Evolutionary conservation across 106 monocot species (phyloP).

Genomic region (Allium fistulosum): DNA sequence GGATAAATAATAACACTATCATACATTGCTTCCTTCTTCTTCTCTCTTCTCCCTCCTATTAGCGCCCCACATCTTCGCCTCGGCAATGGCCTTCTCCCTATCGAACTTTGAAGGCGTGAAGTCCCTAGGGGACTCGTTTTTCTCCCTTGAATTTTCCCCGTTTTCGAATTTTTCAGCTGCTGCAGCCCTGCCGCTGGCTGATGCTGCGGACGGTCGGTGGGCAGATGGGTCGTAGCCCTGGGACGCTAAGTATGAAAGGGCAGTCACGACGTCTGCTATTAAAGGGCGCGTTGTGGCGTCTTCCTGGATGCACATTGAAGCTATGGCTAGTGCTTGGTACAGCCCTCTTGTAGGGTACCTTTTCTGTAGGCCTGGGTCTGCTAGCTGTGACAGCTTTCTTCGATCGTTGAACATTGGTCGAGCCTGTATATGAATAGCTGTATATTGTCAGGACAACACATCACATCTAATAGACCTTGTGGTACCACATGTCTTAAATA

Average conservation of each 20-base stretch:
- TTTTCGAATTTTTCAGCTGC: slow-evolving; percentile 2
- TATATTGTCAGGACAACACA: background rate
- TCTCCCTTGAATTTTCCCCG: background rate
- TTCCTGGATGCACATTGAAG: slow-evolving; percentile 84
- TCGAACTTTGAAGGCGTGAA: slow-evolving; percentile 21
- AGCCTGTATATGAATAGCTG: slow-evolving; percentile 19
- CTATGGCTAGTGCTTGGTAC: slow-evolving; percentile 77
- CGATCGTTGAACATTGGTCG: slow-evolving; percentile 63
- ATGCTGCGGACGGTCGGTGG: slow-evolving; percentile 2
- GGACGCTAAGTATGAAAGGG: slow-evolving; percentile 59
- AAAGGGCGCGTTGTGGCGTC: slow-evolving; percentile 62
- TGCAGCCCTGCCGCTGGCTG: slow-evolving; percentile 8
- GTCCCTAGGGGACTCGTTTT: slow-evolving; percentile 2
- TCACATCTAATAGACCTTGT: too few species aligned
- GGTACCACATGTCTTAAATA: too few species aligned
- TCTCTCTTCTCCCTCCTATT: slow-evolving; percentile 51
- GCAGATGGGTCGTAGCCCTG: slow-evolving; percentile 46
- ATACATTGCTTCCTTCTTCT: background rate
- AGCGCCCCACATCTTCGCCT: slow-evolving; percentile 86
- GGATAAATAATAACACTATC: too few species aligned
- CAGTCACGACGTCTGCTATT: slow-evolving; percentile 76
- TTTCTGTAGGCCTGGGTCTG: slow-evolving; percentile 54
- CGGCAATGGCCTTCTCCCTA: slow-evolving; percentile 58
- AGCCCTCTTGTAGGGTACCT: slow-evolving; percentile 69
- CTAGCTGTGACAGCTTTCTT: slow-evolving; percentile 51